Conservation (phyloP, 1,284 basidiomycete species). For the Inonotus hispidus region DNA sequence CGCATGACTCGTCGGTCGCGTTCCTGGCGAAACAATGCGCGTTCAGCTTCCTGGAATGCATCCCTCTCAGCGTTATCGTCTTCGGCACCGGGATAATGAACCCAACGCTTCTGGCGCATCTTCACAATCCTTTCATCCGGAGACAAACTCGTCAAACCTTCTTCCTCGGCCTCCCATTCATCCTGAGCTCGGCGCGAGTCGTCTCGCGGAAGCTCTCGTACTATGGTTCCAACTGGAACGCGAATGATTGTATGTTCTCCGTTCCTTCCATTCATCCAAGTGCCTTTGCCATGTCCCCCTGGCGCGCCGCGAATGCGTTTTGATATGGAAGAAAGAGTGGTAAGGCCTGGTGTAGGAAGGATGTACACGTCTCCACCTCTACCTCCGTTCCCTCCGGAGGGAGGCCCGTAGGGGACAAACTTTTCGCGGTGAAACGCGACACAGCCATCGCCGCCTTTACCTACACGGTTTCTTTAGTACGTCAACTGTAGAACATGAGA, state of each 20-base stretch:
- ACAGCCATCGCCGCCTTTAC: conserved; percentile 79
- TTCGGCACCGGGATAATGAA: conserved; percentile 70
- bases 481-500: conserved; percentile 18
- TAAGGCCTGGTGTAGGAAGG: conserved; percentile 67
- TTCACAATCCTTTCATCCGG: conserved; percentile 45
- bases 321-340: conserved; percentile 69
- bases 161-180: conserved; percentile 65
- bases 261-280: conserved; percentile 77
- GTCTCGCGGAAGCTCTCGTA: conserved; percentile 64
- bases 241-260: conserved; percentile 68
- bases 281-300: conserved; percentile 73
- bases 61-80: conserved; percentile 61
- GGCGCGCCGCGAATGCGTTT: conserved; percentile 62
- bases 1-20: conserved; percentile 47
- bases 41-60: conserved; percentile 72
- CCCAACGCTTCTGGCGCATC: conserved; percentile 67
- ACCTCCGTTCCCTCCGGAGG: conserved; percentile 88
- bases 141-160: conserved; percentile 46
- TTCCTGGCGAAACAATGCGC: conserved; percentile 56
- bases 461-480: conserved; percentile 25
- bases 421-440: conserved; percentile 81
- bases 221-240: conserved; percentile 86
- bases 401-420: conserved; percentile 73
- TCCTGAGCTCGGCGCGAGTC: conserved; percentile 58
- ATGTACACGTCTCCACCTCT: conserved; percentile 85